Evolutionary conservation across 148 eudicot genomes (phyloP), one percentile per base, ranked within the genome.

Genomic region (Limonium bicolor): DNA sequence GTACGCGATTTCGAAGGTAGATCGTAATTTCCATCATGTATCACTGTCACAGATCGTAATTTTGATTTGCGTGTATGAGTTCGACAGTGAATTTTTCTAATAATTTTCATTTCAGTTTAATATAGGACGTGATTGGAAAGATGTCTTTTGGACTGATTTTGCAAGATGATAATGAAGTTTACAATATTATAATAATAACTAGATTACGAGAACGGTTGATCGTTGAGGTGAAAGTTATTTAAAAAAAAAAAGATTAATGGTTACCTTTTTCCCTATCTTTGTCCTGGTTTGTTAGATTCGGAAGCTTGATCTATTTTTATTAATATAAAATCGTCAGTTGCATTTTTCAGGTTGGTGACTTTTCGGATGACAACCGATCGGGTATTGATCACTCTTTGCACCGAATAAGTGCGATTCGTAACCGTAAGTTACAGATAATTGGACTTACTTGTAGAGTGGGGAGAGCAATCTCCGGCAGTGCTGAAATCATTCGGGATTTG

Each of bases 371-470:
- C 63, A 90, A 90, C 45, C 78, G 97, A 37, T 80, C 97, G 4
- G 97, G 97, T 20, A 80, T 90, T 41, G 67, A 90, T 60, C 80
- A 59, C 62, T 90, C 95, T n/a, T 63, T 90, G 42, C 97, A 90
- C 54, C 93, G 97, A 11, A 84, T 90, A 62, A 90, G 97, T 65
- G 97, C 97, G 55, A 90, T 90, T 50, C 70, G 97, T 36, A 90
- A 84, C 55, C 86, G 97, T 49, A 90, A 90, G 71, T 39, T 68
- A 82, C 87, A 90, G 59, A 67, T 90, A 32, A 77, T 90, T 26
- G 95, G 97, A 44, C 97, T 84, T 48, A 90, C 97, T 39, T 90
- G 97, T 67, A 80, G 97, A 31, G 93, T 90, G 50, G 97, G 97
- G 50, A 86, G 97, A 58, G 95, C 97, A 46, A 63, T 90, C 20